Percentiles rank a stretch among this genome's conserved stretches.
Conservation (phyloP, 1,284 basidiomycete genomes). For the Agroathelia rolfsii region DNA sequence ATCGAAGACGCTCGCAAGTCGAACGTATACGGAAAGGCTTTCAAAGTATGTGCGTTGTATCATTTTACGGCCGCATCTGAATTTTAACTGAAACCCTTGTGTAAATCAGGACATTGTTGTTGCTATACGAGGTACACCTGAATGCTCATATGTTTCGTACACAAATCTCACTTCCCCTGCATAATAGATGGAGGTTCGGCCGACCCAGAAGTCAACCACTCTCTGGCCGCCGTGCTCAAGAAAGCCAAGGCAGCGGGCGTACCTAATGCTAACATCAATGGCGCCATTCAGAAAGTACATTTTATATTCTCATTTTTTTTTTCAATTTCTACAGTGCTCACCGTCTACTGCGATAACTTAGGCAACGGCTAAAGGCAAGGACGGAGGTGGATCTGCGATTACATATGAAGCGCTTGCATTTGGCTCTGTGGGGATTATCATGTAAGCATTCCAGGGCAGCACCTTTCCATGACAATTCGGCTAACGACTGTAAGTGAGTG, state of each 20-base stretch:
- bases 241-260: conserved; percentile 58
- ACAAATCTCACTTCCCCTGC: not conserved
- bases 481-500: conserved; percentile 51
- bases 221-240: conserved; percentile 52
- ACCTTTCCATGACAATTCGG: conserved; percentile 3
- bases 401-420: conserved; percentile 68
- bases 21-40: conserved; percentile 46
- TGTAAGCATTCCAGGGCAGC: conserved; percentile 38
- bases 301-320: not conserved
- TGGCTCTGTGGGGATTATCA: conserved; percentile 62
- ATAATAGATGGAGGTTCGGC: conserved; percentile 51
- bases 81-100: conserved; percentile 5
- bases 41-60: conserved; percentile 35
- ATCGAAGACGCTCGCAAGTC: conserved; percentile 60
- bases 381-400: conserved; percentile 38
- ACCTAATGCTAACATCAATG: conserved; percentile 72
- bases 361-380: conserved; percentile 43
- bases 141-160: conserved; percentile 1
- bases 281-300: conserved; percentile 55
- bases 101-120: conserved; percentile 54
- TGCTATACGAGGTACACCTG: conserved; percentile 50
- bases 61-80: not conserved
- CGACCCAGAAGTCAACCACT: conserved; percentile 55
- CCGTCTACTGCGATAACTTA: conserved; percentile 3
- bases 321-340: conserved; percentile 6